These are phyloP conservation scores for Thielaviopsis punctulata DNA, from an alignment of 2,329 filamentous ascomycete species.

Conservation along the genomic window DNA sequence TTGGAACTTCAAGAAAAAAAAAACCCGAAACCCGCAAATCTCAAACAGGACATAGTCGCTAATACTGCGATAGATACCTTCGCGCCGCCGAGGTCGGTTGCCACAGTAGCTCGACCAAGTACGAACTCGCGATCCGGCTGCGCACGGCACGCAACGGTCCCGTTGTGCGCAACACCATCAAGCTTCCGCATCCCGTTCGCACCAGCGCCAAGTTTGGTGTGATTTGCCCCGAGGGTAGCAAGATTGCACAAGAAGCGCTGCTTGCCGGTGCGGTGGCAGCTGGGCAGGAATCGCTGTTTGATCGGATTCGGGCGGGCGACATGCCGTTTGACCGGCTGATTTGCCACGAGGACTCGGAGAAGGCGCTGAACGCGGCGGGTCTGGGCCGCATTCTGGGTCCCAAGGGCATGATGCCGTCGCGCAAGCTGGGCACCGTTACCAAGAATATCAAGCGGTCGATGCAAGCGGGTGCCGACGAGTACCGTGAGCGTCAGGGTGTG, in stretches of 20 bases:
- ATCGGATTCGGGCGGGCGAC: constrained; percentile 52
- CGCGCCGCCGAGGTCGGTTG: constrained; percentile 83
- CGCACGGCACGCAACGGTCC: constrained; percentile 73
- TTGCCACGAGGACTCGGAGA: constrained; percentile 63
- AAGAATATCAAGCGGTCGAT: constrained; percentile 60
- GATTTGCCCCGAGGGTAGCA: constrained; percentile 69
- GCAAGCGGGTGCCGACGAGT: constrained; percentile 64
- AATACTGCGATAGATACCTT: constrained; percentile 25
- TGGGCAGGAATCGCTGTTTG: constrained; percentile 74
- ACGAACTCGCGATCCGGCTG: constrained; percentile 73
- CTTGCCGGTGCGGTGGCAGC: constrained; percentile 66
- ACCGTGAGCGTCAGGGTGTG: constrained; percentile 70
- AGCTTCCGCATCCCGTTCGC: constrained; percentile 76
- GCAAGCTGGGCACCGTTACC: constrained; percentile 77
- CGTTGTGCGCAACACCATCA: constrained; percentile 71
- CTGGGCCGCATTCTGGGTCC: constrained; percentile 74
- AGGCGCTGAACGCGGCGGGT: constrained; percentile 63
- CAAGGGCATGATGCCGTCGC: constrained; percentile 78
- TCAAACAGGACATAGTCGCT: constrained; percentile 5
- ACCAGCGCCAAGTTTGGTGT: constrained; percentile 81
- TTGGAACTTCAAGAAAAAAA: neutral
- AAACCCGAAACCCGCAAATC: too few species aligned
- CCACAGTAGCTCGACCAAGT: constrained; percentile 57
- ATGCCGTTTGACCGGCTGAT: constrained; percentile 82
- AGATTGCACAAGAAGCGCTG: constrained; percentile 54